Evolutionary conservation across 2,329 filamentous ascomycete species (phyloP).

Genomic region (Fonsecaea pedrosoi): DNA sequence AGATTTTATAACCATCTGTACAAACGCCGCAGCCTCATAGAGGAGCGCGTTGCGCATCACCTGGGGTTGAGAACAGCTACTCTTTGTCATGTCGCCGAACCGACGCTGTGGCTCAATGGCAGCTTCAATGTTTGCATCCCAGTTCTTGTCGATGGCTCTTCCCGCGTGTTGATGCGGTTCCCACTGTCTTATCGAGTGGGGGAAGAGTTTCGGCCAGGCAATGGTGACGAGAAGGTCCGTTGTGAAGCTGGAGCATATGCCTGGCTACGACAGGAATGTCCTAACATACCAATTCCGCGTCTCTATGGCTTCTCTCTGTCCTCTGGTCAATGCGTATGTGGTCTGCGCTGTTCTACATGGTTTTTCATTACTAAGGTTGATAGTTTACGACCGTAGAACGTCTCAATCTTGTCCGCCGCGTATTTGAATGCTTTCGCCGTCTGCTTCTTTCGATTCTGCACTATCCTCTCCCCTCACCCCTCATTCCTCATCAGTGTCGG

Average conservation of each 20-base stretch:
- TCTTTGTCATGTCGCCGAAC: conserved; percentile 35
- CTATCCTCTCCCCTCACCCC: no score
- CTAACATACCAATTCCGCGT: not conserved
- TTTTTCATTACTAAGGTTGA: not conserved
- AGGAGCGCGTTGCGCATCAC: conserved; percentile 25
- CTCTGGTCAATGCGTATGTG: not conserved
- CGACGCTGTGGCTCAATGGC: conserved; percentile 41
- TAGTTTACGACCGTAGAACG: not conserved
- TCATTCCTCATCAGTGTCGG: not conserved
- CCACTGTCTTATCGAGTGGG: conserved; percentile 42
- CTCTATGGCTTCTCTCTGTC: not conserved
- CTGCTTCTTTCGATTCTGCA: no score
- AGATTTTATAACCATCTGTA: no score
- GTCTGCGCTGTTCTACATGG: not conserved
- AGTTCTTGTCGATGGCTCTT: conserved; percentile 31
- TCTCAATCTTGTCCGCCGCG: not conserved
- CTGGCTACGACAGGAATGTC: conserved; percentile 35
- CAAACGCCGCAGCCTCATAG: not conserved
- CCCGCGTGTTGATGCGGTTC: conserved; percentile 37
- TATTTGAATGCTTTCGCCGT: not conserved
- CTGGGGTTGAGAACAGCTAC: conserved; percentile 22
- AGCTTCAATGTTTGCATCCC: conserved; percentile 44
- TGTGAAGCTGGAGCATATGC: conserved; percentile 43
- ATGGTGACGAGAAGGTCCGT: conserved; percentile 42
- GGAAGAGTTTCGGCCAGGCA: conserved; percentile 37